Evolutionary conservation across 805 yeast species (phyloP).

Genomic region (Scheffersomyces stipitis): DNA sequence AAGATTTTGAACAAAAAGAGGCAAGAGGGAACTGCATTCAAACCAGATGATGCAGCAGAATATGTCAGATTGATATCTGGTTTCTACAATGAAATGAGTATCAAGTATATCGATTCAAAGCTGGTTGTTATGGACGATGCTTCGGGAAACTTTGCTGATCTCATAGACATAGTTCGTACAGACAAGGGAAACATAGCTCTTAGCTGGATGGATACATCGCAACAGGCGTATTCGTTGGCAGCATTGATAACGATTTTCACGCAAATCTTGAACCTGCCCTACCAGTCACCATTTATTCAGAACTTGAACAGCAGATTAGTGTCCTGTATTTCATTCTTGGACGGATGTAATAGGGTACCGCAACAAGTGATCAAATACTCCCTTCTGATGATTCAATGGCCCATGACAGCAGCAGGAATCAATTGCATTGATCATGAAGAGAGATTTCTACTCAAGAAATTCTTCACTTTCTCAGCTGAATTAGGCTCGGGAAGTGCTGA

Average conservation of each 20-base stretch:
- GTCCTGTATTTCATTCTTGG: constrained; percentile 20
- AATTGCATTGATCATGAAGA: constrained; percentile 38
- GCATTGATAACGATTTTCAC: constrained; percentile 34
- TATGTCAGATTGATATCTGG: constrained; percentile 27
- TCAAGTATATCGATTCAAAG: constrained; percentile 26
- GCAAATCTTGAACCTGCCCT: constrained; percentile 28
- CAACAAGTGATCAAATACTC: constrained; percentile 24
- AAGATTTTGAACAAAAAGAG: constrained; percentile 30
- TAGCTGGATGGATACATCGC: constrained; percentile 58
- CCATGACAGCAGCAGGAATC: constrained; percentile 51
- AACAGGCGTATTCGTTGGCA: constrained; percentile 44
- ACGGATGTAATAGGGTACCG: constrained; percentile 14
- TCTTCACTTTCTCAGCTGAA: constrained; percentile 39
- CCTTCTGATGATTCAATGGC: constrained; percentile 56
- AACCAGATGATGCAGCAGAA: constrained; percentile 19
- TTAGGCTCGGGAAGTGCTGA: constrained; percentile 55
- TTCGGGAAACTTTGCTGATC: constrained; percentile 23
- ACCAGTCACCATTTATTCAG: constrained; percentile 34
- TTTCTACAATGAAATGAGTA: constrained; percentile 28
- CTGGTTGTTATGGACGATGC: constrained; percentile 29
- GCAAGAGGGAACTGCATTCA: constrained; percentile 13
- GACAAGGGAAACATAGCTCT: constrained; percentile 15
- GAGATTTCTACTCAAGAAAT: constrained; percentile 34
- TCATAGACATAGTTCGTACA: constrained; percentile 10
- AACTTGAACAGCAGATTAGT: constrained; percentile 29